Percentiles rank a stretch among this genome's conserved stretches.
Conservation (phyloP, 2,329 filamentous ascomycete genomes). For the Trichoderma breve region DNA sequence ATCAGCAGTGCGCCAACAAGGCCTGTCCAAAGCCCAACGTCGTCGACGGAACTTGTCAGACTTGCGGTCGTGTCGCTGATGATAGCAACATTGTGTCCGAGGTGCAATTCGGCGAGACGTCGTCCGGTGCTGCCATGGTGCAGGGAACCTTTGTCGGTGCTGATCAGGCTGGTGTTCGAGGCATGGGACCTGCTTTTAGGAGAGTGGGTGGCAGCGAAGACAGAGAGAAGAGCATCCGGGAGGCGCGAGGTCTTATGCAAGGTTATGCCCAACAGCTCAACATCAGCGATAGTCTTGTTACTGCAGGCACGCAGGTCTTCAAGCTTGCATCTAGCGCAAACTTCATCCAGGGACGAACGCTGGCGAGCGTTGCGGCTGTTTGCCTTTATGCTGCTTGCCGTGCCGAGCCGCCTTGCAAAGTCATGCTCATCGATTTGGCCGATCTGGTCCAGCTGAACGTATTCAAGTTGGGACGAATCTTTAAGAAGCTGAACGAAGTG, state of each 20-base stretch:
- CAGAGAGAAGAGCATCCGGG: constrained; percentile 59
- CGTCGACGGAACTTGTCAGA: constrained; percentile 69
- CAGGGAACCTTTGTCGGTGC: constrained; percentile 86
- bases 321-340: constrained; percentile 71
- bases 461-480: constrained; percentile 85
- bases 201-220: constrained; percentile 58
- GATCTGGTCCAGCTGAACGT: constrained; percentile 83
- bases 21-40: constrained; percentile 60
- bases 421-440: constrained; percentile 94
- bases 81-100: constrained; percentile 90
- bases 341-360: constrained; percentile 82
- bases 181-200: constrained; percentile 60
- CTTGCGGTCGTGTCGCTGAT: constrained; percentile 80
- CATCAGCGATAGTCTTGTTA: constrained; percentile 60
- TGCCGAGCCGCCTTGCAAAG: constrained; percentile 71
- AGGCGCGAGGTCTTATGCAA: constrained; percentile 58
- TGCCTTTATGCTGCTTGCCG: constrained; percentile 88
- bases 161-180: constrained; percentile 77
- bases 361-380: constrained; percentile 82
- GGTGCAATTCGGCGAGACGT: constrained; percentile 84
- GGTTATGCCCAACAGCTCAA: constrained; percentile 60
- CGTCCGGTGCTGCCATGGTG: constrained; percentile 81
- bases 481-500: constrained; percentile 75
- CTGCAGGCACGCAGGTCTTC: constrained; percentile 69
- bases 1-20: constrained; percentile 56